Base-by-base conservation (phyloP, 441 rosid species). In the Adansonia gregorii region DNA sequence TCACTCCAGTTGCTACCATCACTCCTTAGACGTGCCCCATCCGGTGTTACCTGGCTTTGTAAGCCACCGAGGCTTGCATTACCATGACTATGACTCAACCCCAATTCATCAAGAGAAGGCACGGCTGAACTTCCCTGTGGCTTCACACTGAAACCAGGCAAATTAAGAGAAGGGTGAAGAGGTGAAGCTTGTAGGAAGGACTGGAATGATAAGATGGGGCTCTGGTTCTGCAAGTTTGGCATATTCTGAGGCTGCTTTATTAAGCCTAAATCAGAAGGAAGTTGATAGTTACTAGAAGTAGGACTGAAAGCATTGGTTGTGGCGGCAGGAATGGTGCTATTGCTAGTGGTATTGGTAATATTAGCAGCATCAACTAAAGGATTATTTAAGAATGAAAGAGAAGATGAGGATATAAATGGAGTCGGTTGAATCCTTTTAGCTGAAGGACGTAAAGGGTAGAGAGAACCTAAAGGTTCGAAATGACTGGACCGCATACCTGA, bases 391-490 rank as follows among this genome's bases (percentile, higher is more conserved):
- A 81, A 77, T 19, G 88, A 71, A 6, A 83, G 73, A 6, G 86
- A 56, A 43, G 86, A 74, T 41, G 85, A 56, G 39, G 84, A 35
- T 22, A 59, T 1, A 66, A 75, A 75, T 10, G 83, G 67, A 31
- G 84, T 39, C 72, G 80, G 80, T 64, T 78, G 90, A 78, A 82
- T 17, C 78, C 88, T 92, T 72, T 88, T 94, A 46, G 90, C 78
- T 0, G 84, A 70, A 15, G 95, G 90, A 41, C 93, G 92, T 64
- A 90, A 79, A 81, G 93, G 92, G 83, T 85, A 85, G 31, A 80
- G 79, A 2, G 79, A 73, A 6, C 82, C 81, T 27, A 78, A 72
- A 55, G 87, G 51, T 63, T 89, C 92, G 55, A 82, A 68, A 45
- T 89, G 84, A 66, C 78, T 67, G 20, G 87, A 79, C 78, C 85